Conservation (phyloP, 176 grass and related monocot genomes). For the Panicum miliaceum region DNA sequence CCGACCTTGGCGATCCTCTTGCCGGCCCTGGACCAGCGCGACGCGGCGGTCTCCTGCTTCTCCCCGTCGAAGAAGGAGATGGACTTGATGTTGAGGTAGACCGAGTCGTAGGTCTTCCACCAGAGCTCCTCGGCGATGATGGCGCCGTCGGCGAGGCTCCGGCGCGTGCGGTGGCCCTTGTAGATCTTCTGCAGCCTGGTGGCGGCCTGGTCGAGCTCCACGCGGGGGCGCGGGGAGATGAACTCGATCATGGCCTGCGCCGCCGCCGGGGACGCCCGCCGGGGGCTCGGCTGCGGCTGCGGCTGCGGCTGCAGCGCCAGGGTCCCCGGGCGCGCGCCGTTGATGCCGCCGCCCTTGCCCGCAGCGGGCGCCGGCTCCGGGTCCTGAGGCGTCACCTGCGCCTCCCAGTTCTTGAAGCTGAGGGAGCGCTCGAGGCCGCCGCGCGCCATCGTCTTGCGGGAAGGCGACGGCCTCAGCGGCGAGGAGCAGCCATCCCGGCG, state of each 20-base stretch:
- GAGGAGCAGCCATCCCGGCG: conserved; percentile 11
- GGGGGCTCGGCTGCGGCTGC: conserved; percentile 18
- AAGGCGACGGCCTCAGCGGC: conserved; percentile 48
- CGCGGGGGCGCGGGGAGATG: conserved; percentile 63
- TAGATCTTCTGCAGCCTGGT: conserved; percentile 86
- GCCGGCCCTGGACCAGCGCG: conserved; percentile 70
- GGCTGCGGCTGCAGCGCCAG: conserved; percentile 23
- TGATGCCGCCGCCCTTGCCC: conserved; percentile 19
- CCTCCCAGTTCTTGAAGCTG: conserved; percentile 93
- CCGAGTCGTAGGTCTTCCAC: conserved; percentile 90
- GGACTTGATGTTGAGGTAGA: conserved; percentile 65
- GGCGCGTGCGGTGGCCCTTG: conserved; percentile 85
- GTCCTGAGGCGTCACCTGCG: neutral
- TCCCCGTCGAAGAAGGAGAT: conserved; percentile 84
- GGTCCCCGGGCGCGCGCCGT: conserved; percentile 44
- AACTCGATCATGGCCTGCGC: conserved; percentile 46
- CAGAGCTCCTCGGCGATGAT: conserved; percentile 95
- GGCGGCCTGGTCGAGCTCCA: conserved; percentile 76
- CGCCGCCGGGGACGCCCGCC: neutral
- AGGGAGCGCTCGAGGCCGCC: conserved; percentile 63
- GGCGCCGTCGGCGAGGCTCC: conserved; percentile 93
- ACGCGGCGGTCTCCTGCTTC: conserved; percentile 78
- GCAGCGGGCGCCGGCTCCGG: neutral
- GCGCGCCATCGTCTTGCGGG: conserved; percentile 49
- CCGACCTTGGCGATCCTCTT: conserved; percentile 89